Base-by-base conservation (phyloP, 306 rosid species). In the Fragaria vesca region DNA sequence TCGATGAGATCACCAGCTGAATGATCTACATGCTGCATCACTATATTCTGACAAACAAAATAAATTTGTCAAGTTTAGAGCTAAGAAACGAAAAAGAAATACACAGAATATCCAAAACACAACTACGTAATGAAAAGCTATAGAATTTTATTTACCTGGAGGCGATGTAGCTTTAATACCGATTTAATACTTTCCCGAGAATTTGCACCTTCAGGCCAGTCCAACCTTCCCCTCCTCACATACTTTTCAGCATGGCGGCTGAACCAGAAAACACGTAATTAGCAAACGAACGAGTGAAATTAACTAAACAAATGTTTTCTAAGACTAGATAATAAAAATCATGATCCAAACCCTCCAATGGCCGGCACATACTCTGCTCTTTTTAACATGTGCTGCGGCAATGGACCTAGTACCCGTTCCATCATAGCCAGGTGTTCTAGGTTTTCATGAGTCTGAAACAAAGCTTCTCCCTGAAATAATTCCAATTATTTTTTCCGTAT, bases 391-490 rank as follows among this genome's bases (percentile, higher is more conserved):
- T 88, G 86, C 69, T 78, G 86, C 0, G 97, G 93, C 62, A 90
- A 50, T 9, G 91, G 86, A 57, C 97, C 97, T 73, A 92, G 88
- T 54, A 87, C 97, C 79, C 96, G 86, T 81, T 92, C 97, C 96
- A 92, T 92, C 97, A 92, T 90, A 12, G 96, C 97, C 20, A 92
- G 91, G 84, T 90, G 97, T 84, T 92, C 97, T 51, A 92, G 80
- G 86, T 90, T 90, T 82, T 92, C 97, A 43, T 92, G 96, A 69
- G 97, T 92, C 82, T 90, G 97, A 57, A 92, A 92, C 83, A 92
- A 86, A 3, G 97, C 97, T 77, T 92, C 97, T 0, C 97, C 97
- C 97, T 92, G 75, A 34, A 77, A 55, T 26, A 67, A 66, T 36
- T 72, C 26, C 52, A 76, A 8, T 36, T 54, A 21, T 3, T 12